phyloP scores from a whole-genome alignment of 1,139 yeast species.

The Magnusiomyces tetraspermus region DNA sequence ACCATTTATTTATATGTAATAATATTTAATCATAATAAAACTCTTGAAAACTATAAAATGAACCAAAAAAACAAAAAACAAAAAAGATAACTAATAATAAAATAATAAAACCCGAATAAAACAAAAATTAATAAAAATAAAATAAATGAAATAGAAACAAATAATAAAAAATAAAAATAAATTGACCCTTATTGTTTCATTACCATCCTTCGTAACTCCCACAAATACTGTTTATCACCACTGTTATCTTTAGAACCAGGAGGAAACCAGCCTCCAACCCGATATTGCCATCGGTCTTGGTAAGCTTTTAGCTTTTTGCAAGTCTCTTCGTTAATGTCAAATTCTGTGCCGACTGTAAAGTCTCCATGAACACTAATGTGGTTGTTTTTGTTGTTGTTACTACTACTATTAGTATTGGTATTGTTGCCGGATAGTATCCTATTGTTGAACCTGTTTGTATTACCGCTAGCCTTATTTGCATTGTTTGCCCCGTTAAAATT shows the following conservation, averaged over 20 bases:
- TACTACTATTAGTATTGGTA: no score
- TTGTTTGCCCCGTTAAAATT: no score
- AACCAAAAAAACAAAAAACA: neutral
- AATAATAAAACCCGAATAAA: neutral
- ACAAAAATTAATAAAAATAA: neutral
- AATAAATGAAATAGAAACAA: neutral
- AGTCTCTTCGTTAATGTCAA: conserved; percentile 36
- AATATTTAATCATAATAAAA: no score
- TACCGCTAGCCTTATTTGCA: no score
- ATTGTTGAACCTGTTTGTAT: conserved; percentile 3
- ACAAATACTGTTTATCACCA: conserved; percentile 37
- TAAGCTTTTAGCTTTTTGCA: conserved; percentile 41
- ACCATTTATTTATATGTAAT: no score
- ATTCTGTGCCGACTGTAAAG: conserved; percentile 34
- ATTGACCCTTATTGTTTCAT: conserved; percentile 19
- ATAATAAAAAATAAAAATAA: neutral
- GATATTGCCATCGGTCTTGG: conserved; percentile 42
- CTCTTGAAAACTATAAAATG: no score
- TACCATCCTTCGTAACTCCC: conserved; percentile 50
- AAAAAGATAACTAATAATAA: no score
- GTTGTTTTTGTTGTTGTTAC: neutral
- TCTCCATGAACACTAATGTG: neutral
- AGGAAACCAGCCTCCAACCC: conserved; percentile 46
- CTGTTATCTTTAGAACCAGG: conserved; percentile 32
- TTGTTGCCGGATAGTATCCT: conserved; percentile 1